A percentile compares a stretch with the other conserved stretches of the same genome.
These are phyloP conservation scores for Alternaria sp. DNA, from an alignment of 2,329 filamentous ascomycete genomes.

Conservation along the genomic window DNA sequence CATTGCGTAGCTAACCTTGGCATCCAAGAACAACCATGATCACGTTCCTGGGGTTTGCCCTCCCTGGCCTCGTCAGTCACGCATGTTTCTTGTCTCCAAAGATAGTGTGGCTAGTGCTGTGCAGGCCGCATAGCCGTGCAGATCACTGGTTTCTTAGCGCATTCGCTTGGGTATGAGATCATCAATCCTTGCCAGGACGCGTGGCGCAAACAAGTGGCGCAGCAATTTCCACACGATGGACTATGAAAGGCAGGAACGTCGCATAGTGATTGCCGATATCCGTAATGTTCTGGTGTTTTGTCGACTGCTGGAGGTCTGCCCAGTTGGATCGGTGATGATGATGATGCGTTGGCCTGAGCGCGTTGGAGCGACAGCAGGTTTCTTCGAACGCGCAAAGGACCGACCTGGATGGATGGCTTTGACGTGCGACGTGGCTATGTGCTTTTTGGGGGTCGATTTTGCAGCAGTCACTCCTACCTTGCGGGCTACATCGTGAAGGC, in stretches of 20 bases:
- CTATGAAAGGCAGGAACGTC: background rate
- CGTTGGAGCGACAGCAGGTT: background rate
- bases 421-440: background rate
- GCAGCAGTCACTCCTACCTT: background rate
- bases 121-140: conserved; percentile 9
- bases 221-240: background rate
- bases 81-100: background rate
- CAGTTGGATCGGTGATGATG: background rate
- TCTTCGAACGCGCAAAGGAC: background rate
- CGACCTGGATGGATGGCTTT: background rate
- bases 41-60: conserved; percentile 6
- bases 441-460: background rate
- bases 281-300: background rate
- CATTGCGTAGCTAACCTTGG: conserved; percentile 12
- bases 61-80: conserved; percentile 14
- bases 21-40: background rate
- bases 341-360: background rate
- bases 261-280: conserved; percentile 1
- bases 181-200: conserved; percentile 1
- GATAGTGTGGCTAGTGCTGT: conserved; percentile 9
- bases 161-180: conserved; percentile 3
- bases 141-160: conserved; percentile 7
- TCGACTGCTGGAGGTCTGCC: background rate
- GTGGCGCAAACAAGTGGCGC: conserved; percentile 6
- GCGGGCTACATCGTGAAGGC: background rate